Percentiles rank a stretch among this genome's conserved stretches.
Conservation (phyloP, 768 basidiomycete species). For the Lentinus tigrinus region DNA sequence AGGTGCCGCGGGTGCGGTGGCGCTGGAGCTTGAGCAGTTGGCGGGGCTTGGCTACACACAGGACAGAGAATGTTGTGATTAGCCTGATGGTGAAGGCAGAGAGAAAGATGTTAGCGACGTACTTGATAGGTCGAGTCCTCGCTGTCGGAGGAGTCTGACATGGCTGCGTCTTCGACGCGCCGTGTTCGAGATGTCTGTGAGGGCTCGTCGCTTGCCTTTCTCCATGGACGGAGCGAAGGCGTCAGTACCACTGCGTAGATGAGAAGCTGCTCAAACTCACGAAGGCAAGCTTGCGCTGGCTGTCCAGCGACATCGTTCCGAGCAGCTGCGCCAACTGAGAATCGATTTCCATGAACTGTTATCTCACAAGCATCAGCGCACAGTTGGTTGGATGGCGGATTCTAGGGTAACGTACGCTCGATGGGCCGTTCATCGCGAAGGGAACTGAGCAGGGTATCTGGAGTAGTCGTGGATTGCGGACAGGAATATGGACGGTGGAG, state of each 20-base stretch:
- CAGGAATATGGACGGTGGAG: neutral
- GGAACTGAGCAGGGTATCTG: neutral
- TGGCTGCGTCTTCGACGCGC: slow-evolving; percentile 20
- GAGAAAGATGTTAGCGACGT: slow-evolving; percentile 8
- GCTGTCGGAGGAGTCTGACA: slow-evolving; percentile 27
- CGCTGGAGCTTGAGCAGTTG: slow-evolving; percentile 18
- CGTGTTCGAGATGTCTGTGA: slow-evolving; percentile 9
- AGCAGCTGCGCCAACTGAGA: slow-evolving; percentile 25
- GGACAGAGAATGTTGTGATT: too few species aligned
- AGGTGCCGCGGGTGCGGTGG: slow-evolving; percentile 4
- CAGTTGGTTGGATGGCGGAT: neutral
- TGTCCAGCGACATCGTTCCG: slow-evolving; percentile 21
- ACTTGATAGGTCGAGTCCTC: slow-evolving; percentile 28
- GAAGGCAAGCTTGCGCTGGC: slow-evolving; percentile 11
- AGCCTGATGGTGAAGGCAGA: neutral
- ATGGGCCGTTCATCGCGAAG: neutral
- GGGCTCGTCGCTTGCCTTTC: slow-evolving; percentile 26
- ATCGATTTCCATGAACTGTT: slow-evolving; percentile 26
- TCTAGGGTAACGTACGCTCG: neutral
- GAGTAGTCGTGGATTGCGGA: neutral
- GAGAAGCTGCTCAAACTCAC: slow-evolving; percentile 17
- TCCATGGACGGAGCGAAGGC: slow-evolving; percentile 8
- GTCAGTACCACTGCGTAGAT: slow-evolving; percentile 1
- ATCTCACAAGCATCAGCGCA: neutral
- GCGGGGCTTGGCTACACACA: slow-evolving; percentile 9